Base-by-base conservation (phyloP, 2,329 filamentous ascomycete species). In the Coccinonectria pachysandricola region DNA sequence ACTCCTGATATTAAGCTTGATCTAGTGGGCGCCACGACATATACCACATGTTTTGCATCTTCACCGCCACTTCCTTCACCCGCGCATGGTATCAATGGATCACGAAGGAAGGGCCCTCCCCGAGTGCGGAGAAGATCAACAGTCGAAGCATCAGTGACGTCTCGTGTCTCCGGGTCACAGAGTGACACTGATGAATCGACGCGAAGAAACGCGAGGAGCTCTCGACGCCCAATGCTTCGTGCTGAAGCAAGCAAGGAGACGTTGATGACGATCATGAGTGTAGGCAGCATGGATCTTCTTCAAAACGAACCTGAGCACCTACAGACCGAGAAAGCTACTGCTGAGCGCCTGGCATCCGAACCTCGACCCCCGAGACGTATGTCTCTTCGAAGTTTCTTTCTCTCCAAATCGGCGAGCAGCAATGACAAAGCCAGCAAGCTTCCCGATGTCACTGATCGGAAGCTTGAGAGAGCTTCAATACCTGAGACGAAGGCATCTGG, bases 231-330 rank as follows among this genome's bases (percentile, higher is more conserved):
- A 8, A 42, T 48, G 5, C 37, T 63, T 23, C 57, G 52, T 22
- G 46, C 50, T 1, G 56, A 60, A 16, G 39, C 52, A n/a, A 66
- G 59, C 39, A 57, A 58, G 35, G 64, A 66, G 14, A 65, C 60
- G 0, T 42, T 68, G 14, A 61, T 60, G 26, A 68, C 64, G 1
- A 66, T 68, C 11, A 41, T 68, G 26, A 68, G 65, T 32, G 62
- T 67, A 7, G 62, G 59, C 5, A 68, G 62, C 24, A 45, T 59
- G 11, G 60, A 65, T 23, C 34, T 36, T 3, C 26, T 42, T 10
- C 27, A 27, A 16, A 26, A 15, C 2, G 28, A 22, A 14, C 23
- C 29, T 16, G 36, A 21, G 13, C 31, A 32, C n/a, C 28, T 11
- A 22, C 26, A 28, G 17, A 32, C 31, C 12, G 21, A 23, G 11